Base-by-base conservation (phyloP, 2,329 filamentous ascomycete species). In the Sporothrix inflata region DNA sequence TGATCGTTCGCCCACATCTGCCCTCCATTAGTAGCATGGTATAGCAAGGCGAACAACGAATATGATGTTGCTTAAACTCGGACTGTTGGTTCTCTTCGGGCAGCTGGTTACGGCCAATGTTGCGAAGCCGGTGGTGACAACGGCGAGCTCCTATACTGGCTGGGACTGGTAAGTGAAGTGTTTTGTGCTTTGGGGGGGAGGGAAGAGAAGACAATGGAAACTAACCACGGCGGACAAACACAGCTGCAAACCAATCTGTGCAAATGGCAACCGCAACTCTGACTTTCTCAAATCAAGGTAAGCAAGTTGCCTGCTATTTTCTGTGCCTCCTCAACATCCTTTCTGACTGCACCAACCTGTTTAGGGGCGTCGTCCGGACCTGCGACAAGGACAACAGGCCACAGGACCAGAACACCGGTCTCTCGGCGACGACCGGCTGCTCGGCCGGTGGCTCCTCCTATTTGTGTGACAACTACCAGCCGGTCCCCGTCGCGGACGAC, bases 401-500 rank as follows among this genome's bases (percentile, higher is more conserved):
- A 12, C 30, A 11, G 3, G 57, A 61, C 16, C 30, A 21, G 3
- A 61, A 61, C 30, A 61, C 57, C 19, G 34, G 30, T 4, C 30
- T 40, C 9, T 34, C 30, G 7, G 19, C 57, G 14, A 40, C 16
- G 16, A 38, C 57, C 11, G 30, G 30, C 1, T 21, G 19, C 19
- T 61, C 57, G 8, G n/a, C n/a, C 57, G 30, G 19, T 30, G 19
- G 30, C 16, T 6, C 7, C 34, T 40, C 57, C 6, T 53, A 53
- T 12, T 12, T 53, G 49, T 53, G 49, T 24, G 49, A 53, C 49
- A 27, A n/a, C 21, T 53, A 53, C 49, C 49, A 53, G 49, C 49
- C 49, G 21, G 49, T 53, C n/a, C 49, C 76, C 4, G 71, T 76
- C 2, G 21, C 71, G 12, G 70, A 76, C n/a, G 74, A 77, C 53